phyloP scores from a whole-genome alignment of 257 asterid genomes.

The Coffea canephora region DNA sequence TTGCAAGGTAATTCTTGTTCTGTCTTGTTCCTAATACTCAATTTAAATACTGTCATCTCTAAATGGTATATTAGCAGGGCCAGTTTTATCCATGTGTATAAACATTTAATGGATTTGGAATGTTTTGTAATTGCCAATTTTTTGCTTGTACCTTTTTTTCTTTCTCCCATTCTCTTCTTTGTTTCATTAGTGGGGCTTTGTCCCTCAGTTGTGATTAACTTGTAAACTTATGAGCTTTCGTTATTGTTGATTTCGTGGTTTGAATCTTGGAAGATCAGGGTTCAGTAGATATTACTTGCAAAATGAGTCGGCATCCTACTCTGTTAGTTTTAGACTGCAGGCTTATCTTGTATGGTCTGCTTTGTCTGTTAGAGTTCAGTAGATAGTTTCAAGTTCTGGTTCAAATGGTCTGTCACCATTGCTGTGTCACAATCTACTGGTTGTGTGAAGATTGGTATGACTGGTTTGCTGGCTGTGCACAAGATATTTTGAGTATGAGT shows the following conservation, averaged over 20 bases:
- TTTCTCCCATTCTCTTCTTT: not conserved
- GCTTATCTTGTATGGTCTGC: not conserved
- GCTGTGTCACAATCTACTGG: not conserved
- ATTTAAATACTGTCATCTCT: not conserved
- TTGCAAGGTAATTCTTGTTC: constrained; percentile 50
- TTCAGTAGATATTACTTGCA: not conserved
- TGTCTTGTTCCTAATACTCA: not conserved
- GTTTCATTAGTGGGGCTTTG: not conserved
- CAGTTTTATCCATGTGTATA: not conserved
- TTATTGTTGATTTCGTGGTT: not conserved
- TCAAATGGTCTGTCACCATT: not conserved
- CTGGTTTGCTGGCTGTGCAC: not conserved
- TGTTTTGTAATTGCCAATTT: not conserved
- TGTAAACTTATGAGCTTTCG: not conserved
- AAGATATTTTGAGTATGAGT: not conserved
- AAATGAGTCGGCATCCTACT: not conserved
- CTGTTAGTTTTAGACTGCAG: not conserved
- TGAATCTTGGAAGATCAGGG: not conserved
- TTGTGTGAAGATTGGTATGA: not conserved
- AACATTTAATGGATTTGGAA: not conserved
- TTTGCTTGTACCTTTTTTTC: not conserved
- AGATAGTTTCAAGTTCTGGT: not conserved
- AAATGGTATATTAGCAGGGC: not conserved
- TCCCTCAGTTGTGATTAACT: not conserved
- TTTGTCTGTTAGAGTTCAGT: too few relatives aligned